Base-by-base conservation (phyloP, 352 stramenopile genomes). In the Thraustochytrium sp. region DNA sequence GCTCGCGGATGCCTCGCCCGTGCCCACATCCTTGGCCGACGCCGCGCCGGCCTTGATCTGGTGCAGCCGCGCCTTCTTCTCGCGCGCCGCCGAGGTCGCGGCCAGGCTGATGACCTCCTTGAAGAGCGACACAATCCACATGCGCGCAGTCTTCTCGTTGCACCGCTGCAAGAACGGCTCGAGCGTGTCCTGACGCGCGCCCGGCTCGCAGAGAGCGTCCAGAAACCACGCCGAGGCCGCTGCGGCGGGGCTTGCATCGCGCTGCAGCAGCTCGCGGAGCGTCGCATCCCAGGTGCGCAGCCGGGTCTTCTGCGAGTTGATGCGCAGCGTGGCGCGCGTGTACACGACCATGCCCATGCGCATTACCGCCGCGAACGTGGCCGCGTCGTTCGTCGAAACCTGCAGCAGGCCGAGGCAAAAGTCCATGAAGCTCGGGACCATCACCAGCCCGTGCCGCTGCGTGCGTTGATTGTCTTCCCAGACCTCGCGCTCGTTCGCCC, bases 381-480 rank as follows among this genome's bases (percentile, higher is more conserved):
- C 42, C n/a, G 26, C 29, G 11, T 80, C 53, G 18, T 23, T 61
- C 16, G 29, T 38, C 31, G 1, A 11, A 34, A 53, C 76, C 38
- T 65, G 51, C 37, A 80, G 37, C 4, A 80, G 53, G 16, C 9
- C 18, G 11, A 65, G 51, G 13, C 31, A 46, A 64, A 80, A 80
- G 53, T 76, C 44, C 68, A 80, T 61, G 46, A 80, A 80, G 18
- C 8, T 61, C 11, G 68, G 31, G 8, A 80, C 68, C 68, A 80
- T 80, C 23, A 63, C 68, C 13, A 80, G 42, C 5, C 48, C 68
- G 34, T 80, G 68, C 8, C 68, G 68, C 68, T 75, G 46, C 11
- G 68, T 80, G 42, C 68, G 68, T 44, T 80, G 68, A 31, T 80
- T 80, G 68, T 80, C 68, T 31, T 80, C 68, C 68, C 68, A 80